Percentiles rank a stretch among this genome's conserved stretches.
These are phyloP conservation scores for Ustilago tritici DNA, from an alignment of 1,284 basidiomycete genomes.

Conservation along the genomic window DNA sequence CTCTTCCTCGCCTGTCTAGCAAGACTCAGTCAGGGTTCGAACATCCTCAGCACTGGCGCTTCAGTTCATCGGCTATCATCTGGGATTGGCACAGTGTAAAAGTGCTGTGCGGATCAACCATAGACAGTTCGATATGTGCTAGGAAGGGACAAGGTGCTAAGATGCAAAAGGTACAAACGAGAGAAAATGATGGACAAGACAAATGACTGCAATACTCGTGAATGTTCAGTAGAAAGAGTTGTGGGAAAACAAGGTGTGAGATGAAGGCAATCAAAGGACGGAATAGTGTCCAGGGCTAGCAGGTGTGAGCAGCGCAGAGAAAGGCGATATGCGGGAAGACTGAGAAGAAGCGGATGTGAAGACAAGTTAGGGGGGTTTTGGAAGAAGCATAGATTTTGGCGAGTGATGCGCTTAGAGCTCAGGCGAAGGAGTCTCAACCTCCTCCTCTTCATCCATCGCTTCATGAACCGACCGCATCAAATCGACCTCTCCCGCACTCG, in stretches of 20 bases:
- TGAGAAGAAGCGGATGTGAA: no score
- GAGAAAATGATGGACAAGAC: no score
- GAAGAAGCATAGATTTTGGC: not conserved
- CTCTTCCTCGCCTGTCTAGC: not conserved
- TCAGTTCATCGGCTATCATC: no score
- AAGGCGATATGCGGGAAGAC: not conserved
- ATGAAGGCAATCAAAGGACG: no score
- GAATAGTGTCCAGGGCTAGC: no score
- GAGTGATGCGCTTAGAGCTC: slow-evolving; percentile 5
- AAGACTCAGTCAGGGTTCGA: no score
- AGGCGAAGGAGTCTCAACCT: slow-evolving; percentile 18
- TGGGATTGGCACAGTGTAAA: not conserved
- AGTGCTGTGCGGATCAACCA: not conserved
- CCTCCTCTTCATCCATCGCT: slow-evolving; percentile 37
- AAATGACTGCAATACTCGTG: not conserved
- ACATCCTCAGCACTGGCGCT: no score
- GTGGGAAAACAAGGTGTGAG: no score
- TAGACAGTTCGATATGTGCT: not conserved
- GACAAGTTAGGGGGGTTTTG: no score
- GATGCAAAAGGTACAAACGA: not conserved
- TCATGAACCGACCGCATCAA: slow-evolving; percentile 45
- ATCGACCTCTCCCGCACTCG: slow-evolving; percentile 28
- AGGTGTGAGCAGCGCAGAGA: not conserved
- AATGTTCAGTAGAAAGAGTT: not conserved
- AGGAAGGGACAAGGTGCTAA: not conserved